Evolutionary conservation across 148 eudicot species (phyloP), one percentile per base, ranked within the genome.

Genomic region (Suaeda aralocaspica): DNA sequence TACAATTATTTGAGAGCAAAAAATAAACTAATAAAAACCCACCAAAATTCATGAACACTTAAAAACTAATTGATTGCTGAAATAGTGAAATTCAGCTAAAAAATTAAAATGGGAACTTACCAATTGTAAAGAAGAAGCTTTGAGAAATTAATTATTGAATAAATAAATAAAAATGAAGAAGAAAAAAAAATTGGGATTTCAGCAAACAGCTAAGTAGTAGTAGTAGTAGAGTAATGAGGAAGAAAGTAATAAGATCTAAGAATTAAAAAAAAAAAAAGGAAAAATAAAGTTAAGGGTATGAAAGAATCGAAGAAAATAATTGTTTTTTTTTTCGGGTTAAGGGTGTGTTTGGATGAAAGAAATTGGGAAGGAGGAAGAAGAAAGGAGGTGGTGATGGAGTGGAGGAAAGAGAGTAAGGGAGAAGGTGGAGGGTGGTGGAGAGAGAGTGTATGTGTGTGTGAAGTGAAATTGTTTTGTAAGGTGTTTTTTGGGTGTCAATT

Each of bases 371-470:
- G 15, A 22, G 60, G 34, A 58, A 34, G 39, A 41, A 34, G 3
- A 44, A 59, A 0, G 68, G 15, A 31, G 58, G 67, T 26, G 74
- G 69, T 48, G 65, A 67, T 19, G 73, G 66, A 56, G 71, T 67
- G 75, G 79, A 55, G 76, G 74, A 61, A 73, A 70, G 66, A 65
- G 62, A 74, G 50, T 7, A 44, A 14, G 59, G 52, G 68, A 50
- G 52, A 6, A 60, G 59, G n/a, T 53, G 67, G 71, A 59, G 33
- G 73, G 59, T 51, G 69, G 53, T 59, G 76, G 77, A 12, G 44
- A 41, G 8, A 68, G 42, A 39, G 79, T 16, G 71, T 51, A 59
- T 44, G 60, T 25, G 52, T 31, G 60, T 12, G 68, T 9, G 9
- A 24, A 26, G 69, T 16, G 55, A 25, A n/a, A n/a, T n/a, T n/a